Base-by-base conservation (phyloP, 768 basidiomycete species). In the Amylocystis lapponica region DNA sequence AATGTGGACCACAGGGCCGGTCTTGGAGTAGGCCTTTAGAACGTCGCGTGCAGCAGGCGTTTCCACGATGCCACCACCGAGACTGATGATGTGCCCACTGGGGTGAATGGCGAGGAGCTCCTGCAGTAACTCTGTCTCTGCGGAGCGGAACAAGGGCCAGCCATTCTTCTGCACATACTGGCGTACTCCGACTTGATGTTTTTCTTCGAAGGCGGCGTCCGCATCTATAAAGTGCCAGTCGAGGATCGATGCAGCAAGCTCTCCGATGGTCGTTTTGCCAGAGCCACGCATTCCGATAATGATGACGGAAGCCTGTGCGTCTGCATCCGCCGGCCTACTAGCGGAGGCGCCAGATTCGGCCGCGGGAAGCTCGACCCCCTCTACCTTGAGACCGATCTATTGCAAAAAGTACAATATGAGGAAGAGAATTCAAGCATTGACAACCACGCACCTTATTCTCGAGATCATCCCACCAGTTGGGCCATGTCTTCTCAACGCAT, bases 401-500 rank as follows among this genome's bases (percentile, higher is more conserved):
- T 29, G 20, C n/a, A n/a, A n/a, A n/a, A n/a, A n/a, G n/a, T n/a
- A n/a, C n/a, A n/a, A n/a, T 27, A 30, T 37, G 30, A 38, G 20
- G 21, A 39, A 21, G 11, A 39, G 12, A 20, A 34, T 23, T 29
- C 8, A 8, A 22, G 9, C 10, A 22, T 30, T n/a, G n/a, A 37
- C 43, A 31, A 35, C 9, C n/a, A 33, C 69, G 3, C 39, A 88
- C 90, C 79, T 96, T 96, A 69, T 90, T 93, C 60, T 89, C 79
- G 20, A 99, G 72, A 63, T 98, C 96, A 59, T 98, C 96, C 94
- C 95, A 99, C 91, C 94, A 99, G 60, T 93, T 94, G 0, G 96
- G 96, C 95, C 95, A 99, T 0, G 95, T 99, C 76, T 99, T 99
- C 66, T 95, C 95, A 25, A 99, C 96, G 57, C 96, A 97, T 41